These are phyloP conservation scores for Porodaedalea pini DNA, from an alignment of 1,284 basidiomycete species.

Conservation along the genomic window DNA sequence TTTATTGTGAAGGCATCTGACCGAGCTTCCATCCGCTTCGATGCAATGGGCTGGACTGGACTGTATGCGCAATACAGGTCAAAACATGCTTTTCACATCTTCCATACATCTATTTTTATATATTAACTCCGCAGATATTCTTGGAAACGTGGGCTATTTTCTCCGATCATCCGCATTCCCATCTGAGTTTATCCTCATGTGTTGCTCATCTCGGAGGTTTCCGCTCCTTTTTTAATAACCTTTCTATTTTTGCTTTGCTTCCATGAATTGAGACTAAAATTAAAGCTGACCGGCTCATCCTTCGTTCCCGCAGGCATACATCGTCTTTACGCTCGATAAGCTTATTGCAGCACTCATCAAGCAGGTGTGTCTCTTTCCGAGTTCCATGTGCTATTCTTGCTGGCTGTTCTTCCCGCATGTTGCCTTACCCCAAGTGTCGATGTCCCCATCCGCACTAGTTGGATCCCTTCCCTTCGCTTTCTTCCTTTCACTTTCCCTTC, in stretches of 20 bases:
- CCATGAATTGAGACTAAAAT: not conserved
- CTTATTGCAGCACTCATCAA: conserved; percentile 84
- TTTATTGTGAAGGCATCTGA: no score
- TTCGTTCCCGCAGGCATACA: conserved; percentile 57
- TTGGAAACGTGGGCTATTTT: not conserved
- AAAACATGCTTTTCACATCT: no score
- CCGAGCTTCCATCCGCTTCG: no score
- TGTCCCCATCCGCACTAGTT: not conserved
- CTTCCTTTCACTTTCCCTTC: not conserved
- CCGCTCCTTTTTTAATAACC: not conserved
- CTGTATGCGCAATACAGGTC: no score
- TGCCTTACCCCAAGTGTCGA: no score
- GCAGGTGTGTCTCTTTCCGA: conserved; percentile 52
- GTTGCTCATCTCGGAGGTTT: not conserved
- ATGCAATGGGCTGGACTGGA: no score
- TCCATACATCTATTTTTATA: not conserved
- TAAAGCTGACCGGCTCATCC: not conserved
- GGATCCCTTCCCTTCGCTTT: not conserved
- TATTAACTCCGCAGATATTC: not conserved
- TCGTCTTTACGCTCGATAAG: conserved; percentile 90
- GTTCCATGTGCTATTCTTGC: conserved; percentile 26
- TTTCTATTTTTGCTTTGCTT: not conserved
- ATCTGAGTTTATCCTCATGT: not conserved
- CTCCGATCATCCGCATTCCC: not conserved
- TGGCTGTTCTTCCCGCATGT: not conserved